Base-by-base conservation (phyloP, 106 monocot species). In the Dioscorea alata region DNA sequence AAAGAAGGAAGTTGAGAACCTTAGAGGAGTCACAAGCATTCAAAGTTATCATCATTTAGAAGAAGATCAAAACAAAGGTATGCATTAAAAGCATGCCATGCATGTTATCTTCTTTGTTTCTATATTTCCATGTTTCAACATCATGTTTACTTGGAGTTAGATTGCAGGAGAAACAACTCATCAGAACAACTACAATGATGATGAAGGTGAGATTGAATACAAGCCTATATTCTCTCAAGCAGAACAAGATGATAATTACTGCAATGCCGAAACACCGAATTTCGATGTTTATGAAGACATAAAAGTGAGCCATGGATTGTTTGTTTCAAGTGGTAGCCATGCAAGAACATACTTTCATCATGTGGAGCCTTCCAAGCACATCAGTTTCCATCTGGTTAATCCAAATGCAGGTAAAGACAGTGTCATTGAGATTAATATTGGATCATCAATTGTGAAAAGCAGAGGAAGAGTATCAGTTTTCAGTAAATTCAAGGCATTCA, bases 131-230 rank as follows among this genome's bases (percentile, higher is more conserved):
- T 42, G 42, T 42, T 42, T 42, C 42, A 6, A 42, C 19, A 32
- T 42, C 56, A 19, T 12, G 56, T 73, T 89, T 60, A 89, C 74
- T 58, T 50, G 35, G 33, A 82, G 66, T 65, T 83, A 86, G 88
- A 86, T 92, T 92, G 81, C 91, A 96, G 95, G 86, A 80, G 82
- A 78, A 67, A 50, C 66, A 51, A 50, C 72, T 69, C 78, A 52
- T 64, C 57, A 53, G 33, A 71, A 60, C 63, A 23, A 75, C 33
- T 23, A 22, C 35, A 17, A 31, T 73, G 61, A 33, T 51, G 23
- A 69, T 24, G 5, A 13, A 48, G 59, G 48, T 17, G 67, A 65
- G 34, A 64, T 65, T 24, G 77, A 80, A n/a, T 60, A 65, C 49
- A 60, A 76, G 2, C 89, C 87, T 17, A 85, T 90, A 35, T 85